phyloP scores from a whole-genome alignment of 805 yeast genomes.

The Suhomyces sp. region DNA sequence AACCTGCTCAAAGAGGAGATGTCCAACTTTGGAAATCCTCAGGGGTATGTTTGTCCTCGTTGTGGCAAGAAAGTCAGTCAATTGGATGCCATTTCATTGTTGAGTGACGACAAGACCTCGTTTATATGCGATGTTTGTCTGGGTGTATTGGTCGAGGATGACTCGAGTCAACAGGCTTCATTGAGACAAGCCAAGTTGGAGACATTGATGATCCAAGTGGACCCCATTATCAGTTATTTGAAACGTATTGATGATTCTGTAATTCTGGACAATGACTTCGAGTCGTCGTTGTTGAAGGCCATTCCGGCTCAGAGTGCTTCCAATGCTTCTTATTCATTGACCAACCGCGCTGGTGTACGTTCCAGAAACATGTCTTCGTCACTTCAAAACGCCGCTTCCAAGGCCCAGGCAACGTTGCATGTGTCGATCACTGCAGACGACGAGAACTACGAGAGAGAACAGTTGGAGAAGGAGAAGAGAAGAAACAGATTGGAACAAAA shows the following conservation, averaged over 20 bases:
- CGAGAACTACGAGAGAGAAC: slow-evolving; percentile 67
- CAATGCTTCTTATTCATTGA: slow-evolving; percentile 66
- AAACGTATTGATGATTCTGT: slow-evolving; percentile 49
- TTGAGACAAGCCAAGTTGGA: slow-evolving; percentile 80
- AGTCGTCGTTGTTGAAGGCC: slow-evolving; percentile 65
- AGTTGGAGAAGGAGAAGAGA: slow-evolving; percentile 63
- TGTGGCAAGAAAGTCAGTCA: slow-evolving; percentile 82
- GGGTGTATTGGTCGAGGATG: slow-evolving; percentile 78
- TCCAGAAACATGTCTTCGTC: slow-evolving; percentile 31
- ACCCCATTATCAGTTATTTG: slow-evolving; percentile 80
- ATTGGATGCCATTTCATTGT: slow-evolving; percentile 79
- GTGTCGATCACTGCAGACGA: slow-evolving; percentile 88
- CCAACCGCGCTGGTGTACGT: slow-evolving; percentile 38
- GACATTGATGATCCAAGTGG: slow-evolving; percentile 81
- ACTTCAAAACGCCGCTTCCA: slow-evolving; percentile 50
- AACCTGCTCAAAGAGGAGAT: slow-evolving; percentile 76
- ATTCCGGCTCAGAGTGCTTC: slow-evolving; percentile 80
- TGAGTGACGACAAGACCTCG: slow-evolving; percentile 75
- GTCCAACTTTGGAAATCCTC: slow-evolving; percentile 83
- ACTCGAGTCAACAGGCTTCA: slow-evolving; percentile 76
- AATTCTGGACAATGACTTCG: slow-evolving; percentile 42
- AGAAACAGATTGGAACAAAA: slow-evolving; percentile 79
- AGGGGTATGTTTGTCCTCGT: slow-evolving; percentile 87
- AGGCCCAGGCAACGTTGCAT: slow-evolving; percentile 81
- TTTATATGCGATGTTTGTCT: slow-evolving; percentile 87